Base-by-base conservation (phyloP, 202 grass and related monocot species). In the Elaeis oleifera region DNA sequence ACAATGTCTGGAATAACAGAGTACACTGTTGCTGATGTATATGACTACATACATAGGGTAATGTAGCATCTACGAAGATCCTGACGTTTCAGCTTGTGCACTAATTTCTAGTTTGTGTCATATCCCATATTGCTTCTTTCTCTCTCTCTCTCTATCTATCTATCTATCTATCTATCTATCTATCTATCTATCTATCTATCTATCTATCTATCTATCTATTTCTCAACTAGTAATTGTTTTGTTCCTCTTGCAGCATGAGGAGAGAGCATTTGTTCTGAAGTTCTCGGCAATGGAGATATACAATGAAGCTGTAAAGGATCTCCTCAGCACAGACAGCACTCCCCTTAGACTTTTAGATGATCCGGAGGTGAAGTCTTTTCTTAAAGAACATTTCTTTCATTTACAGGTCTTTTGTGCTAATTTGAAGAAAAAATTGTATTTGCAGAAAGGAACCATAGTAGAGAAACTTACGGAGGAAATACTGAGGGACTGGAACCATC, bases 261-360 rank as follows among this genome's bases (percentile, higher is more conserved):
- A 68, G 51, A 29, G 65, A 36, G 52, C 31, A 68, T 68, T 68
- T 24, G 14, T 39, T 48, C 28, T 68, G 23, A 68, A 68, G 39
- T 68, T 68, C 28, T 68, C 65, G 16, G 65, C 65, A 21, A 68
- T 68, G 27, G 65, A 68, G 65, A 68, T 68, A 68, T 68, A 68
- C 11, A 68, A 68, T 68, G 65, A 68, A 68, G 65, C 28, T 36
- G 65, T 68, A 2, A 56, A 52, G 28, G 65, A 68, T 56, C 65
- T 68, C 65, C 52, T 68, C 27, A 56, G 65, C 18, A 36, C 18
- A 23, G 65, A 68, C 36, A 23, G 3, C 55, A 39, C 52, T 21
- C 27, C 65, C 19, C 52, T 56, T 54, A 39, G 65, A 52, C 65
- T 68, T 56, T 52, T 68, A 36, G 65, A 68, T 44, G 65, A 68